These are phyloP conservation scores for Pseudozyma sp. DNA, from an alignment of 1,284 basidiomycete genomes.

Conservation along the genomic window DNA sequence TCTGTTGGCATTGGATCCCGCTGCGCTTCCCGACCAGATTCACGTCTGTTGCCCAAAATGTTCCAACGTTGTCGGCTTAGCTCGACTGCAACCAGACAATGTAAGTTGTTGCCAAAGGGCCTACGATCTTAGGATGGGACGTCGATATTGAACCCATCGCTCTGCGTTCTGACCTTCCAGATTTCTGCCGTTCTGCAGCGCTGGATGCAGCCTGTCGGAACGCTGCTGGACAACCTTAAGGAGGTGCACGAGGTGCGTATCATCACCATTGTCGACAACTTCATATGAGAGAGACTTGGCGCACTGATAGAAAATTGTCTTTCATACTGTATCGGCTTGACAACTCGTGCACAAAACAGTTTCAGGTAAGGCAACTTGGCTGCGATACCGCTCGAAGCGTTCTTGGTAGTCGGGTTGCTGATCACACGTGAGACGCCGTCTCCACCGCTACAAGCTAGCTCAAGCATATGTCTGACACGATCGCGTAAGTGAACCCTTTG, in stretches of 20 bases:
- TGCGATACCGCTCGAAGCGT: not conserved
- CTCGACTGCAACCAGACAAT: not conserved
- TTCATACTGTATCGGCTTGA: not conserved
- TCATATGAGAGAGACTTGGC: no score
- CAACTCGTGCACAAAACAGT: constrained; percentile 11
- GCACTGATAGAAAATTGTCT: not conserved
- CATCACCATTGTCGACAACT: no score
- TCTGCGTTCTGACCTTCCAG: not conserved
- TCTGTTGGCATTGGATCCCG: no score
- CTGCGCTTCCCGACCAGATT: no score
- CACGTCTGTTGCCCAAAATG: no score
- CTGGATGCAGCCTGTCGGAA: not conserved
- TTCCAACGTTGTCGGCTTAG: not conserved
- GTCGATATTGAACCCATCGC: not conserved
- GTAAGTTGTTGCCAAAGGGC: no score
- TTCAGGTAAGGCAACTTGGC: constrained; percentile 28
- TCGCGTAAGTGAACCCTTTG: constrained; percentile 14
- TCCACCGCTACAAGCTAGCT: constrained; percentile 7
- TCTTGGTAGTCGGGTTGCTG: not conserved
- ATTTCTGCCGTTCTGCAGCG: not conserved
- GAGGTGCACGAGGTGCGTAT: not conserved
- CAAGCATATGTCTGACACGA: constrained; percentile 40
- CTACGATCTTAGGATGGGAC: no score
- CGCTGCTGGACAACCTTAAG: no score
- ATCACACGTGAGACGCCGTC: no score